Percentiles rank a stretch among this genome's conserved stretches.
These are phyloP conservation scores for Xylaria arbuscula DNA, from an alignment of 2,329 filamentous ascomycete genomes.

Conservation along the genomic window DNA sequence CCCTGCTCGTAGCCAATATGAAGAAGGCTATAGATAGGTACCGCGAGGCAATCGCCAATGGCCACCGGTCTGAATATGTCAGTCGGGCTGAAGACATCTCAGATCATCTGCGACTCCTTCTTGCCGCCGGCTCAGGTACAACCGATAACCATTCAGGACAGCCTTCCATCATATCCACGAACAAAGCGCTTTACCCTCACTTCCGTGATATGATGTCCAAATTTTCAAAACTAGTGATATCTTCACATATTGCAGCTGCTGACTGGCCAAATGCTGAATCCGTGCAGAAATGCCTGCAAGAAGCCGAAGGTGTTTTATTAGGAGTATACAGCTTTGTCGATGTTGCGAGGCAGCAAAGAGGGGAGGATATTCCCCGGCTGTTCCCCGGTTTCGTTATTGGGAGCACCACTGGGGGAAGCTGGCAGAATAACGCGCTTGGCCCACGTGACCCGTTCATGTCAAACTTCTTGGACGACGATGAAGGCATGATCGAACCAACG, in stretches of 20 bases:
- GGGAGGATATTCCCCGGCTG: constrained; percentile 91
- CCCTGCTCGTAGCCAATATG: constrained; percentile 90
- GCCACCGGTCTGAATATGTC: constrained; percentile 89
- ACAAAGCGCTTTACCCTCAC: constrained; percentile 96
- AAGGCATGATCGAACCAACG: constrained; percentile 76
- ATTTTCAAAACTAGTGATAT: constrained; percentile 98
- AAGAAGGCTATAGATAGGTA: constrained; percentile 89
- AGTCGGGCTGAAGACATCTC: constrained; percentile 97
- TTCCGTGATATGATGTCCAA: constrained; percentile 99
- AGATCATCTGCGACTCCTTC: constrained; percentile 89
- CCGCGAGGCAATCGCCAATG: constrained; percentile 85
- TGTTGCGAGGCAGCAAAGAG: constrained; percentile 90
- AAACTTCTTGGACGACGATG: constrained; percentile 87
- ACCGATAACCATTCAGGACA: constrained; percentile 99
- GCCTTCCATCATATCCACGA: constrained; percentile 98
- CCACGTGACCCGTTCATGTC: constrained; percentile 78
- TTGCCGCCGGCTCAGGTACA: constrained; percentile 95
- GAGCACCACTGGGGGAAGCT: constrained; percentile 84
- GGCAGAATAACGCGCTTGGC: constrained; percentile 78
- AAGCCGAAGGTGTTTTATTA: constrained; percentile 94
- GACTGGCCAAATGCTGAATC: constrained; percentile 96
- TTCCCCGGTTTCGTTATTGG: constrained; percentile 93
- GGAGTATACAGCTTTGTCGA: constrained; percentile 97
- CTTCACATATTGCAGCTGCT: constrained; percentile 94
- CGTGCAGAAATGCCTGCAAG: constrained; percentile 92